These are phyloP conservation scores for Spinacia oleracea DNA, from an alignment of 179 eudicot genomes.

Conservation along the genomic window DNA sequence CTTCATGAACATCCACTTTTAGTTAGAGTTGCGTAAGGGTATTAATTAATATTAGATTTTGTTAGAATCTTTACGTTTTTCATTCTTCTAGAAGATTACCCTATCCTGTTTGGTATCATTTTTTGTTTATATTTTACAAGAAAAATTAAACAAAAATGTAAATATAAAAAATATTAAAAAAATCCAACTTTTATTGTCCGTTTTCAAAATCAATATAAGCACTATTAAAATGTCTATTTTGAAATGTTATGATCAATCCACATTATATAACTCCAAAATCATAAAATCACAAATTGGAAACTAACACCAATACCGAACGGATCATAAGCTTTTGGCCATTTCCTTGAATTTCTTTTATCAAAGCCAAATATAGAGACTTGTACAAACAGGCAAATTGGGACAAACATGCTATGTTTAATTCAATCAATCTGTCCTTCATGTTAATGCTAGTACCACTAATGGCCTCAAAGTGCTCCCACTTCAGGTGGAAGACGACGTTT, in stretches of 20 bases:
- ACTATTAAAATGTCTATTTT: no score
- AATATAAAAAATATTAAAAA: no score
- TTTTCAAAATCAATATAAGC: no score
- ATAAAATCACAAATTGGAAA: no score
- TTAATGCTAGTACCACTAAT: background rate
- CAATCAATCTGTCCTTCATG: background rate
- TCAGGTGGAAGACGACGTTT: background rate
- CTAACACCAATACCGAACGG: no score
- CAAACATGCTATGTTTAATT: background rate
- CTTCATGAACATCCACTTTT: conserved; percentile 16
- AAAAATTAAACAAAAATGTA: no score
- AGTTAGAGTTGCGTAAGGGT: conserved; percentile 23
- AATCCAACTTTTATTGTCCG: no score
- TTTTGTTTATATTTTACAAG: no score
- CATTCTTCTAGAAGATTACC: background rate
- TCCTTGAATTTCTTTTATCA: background rate
- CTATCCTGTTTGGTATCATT: no score
- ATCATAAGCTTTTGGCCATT: conserved; percentile 11
- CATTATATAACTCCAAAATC: no score
- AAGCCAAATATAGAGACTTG: conserved; percentile 16
- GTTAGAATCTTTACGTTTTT: background rate
- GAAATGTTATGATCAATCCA: no score
- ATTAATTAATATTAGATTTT: background rate
- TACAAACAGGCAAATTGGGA: background rate
- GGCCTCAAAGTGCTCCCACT: conserved; percentile 3